Conservation (phyloP, 2,329 filamentous ascomycete species). For the Chalaropsis thielavioides region DNA sequence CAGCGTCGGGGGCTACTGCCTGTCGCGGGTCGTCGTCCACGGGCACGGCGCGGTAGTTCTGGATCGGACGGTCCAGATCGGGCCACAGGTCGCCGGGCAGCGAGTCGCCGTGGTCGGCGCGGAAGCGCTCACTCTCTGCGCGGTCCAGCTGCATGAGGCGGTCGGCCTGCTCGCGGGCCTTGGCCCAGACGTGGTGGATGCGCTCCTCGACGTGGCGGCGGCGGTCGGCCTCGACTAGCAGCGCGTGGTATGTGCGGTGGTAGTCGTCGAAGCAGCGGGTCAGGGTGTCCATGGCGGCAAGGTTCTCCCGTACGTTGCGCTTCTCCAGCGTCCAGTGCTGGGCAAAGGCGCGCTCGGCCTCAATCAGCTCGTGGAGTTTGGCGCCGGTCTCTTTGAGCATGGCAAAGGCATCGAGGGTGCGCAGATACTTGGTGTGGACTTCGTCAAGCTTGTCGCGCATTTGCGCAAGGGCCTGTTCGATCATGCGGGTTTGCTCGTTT, state of each 20-base stretch:
- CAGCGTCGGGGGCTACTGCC: not conserved
- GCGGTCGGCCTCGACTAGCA: conserved; percentile 72
- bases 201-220: conserved; percentile 58
- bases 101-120: conserved; percentile 69
- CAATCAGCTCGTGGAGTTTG: conserved; percentile 50
- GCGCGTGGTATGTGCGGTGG: conserved; percentile 63
- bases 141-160: conserved; percentile 60
- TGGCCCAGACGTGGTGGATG: conserved; percentile 58
- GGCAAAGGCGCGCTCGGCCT: conserved; percentile 49
- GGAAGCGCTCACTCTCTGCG: conserved; percentile 60
- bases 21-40: conserved; percentile 24
- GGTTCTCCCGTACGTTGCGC: conserved; percentile 49
- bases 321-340: conserved; percentile 62
- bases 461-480: conserved; percentile 40
- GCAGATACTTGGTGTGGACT: conserved; percentile 39
- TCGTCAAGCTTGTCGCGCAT: conserved; percentile 65
- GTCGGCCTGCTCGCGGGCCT: conserved; percentile 63
- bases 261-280: conserved; percentile 80
- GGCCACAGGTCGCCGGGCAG: conserved; percentile 81
- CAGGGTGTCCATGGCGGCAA: conserved; percentile 64
- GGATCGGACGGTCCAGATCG: conserved; percentile 49
- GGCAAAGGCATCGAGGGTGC: conserved; percentile 47
- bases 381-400: conserved; percentile 53
- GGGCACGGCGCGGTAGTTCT: conserved; percentile 35
- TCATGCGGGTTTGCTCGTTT: conserved; percentile 34